Evolutionary conservation across 2,329 filamentous ascomycete species (phyloP).

Genomic region (Ophiosphaerella herpotricha): DNA sequence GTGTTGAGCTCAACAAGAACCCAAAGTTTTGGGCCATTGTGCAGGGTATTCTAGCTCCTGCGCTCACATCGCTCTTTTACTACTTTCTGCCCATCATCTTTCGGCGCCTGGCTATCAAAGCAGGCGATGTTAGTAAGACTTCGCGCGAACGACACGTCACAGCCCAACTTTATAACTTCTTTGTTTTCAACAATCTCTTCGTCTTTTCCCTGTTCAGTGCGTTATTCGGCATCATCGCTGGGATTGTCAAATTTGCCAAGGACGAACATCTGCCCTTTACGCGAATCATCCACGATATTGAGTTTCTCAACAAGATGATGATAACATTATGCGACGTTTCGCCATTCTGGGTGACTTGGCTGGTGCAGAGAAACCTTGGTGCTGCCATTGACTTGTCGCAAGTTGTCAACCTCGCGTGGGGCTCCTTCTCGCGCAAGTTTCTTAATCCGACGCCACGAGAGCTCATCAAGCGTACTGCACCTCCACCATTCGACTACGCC

Average conservation of each 20-base stretch:
- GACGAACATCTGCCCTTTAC: conserved; percentile 62
- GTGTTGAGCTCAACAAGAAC: conserved; percentile 64
- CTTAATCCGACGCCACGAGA: conserved; percentile 86
- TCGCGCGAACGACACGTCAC: conserved; percentile 90
- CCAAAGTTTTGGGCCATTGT: conserved; percentile 79
- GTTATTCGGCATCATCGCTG: conserved; percentile 73
- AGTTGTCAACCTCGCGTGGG: conserved; percentile 79
- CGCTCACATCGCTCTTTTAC: conserved; percentile 85
- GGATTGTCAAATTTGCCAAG: conserved; percentile 63
- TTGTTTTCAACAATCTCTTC: conserved; percentile 94
- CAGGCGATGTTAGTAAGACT: conserved; percentile 90
- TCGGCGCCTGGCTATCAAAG: conserved; percentile 78
- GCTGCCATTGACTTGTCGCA: conserved; percentile 94
- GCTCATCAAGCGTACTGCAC: conserved; percentile 89
- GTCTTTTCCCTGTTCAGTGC: conserved; percentile 92
- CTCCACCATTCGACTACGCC: conserved; percentile 90
- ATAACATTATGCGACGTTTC: conserved; percentile 79
- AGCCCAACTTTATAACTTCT: conserved; percentile 90
- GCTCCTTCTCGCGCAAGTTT: conserved; percentile 84
- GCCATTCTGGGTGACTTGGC: conserved; percentile 78
- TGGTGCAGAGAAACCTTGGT: conserved; percentile 89
- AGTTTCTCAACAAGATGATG: conserved; percentile 69
- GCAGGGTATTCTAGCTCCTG: conserved; percentile 89
- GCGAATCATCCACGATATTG: conserved; percentile 65
- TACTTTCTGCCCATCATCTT: conserved; percentile 89